Base-by-base conservation (phyloP, 768 basidiomycete genomes). In the Collybiopsis luxurians region DNA sequence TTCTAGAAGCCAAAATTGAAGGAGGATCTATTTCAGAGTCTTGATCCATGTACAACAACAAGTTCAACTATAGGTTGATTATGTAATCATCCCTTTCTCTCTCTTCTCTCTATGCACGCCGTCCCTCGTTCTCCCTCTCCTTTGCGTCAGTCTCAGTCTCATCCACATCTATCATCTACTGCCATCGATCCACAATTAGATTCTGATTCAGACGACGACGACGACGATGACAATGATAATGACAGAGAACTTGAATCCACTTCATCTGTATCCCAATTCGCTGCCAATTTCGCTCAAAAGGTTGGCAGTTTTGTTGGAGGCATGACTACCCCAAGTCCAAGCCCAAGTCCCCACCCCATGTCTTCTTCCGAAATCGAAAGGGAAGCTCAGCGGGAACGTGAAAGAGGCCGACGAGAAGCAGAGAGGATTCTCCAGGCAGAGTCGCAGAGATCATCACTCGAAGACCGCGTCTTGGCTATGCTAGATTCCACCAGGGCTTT, bases 401-500 rank as follows among this genome's bases (percentile, higher is more conserved):
- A 92, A 61, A 73, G 77, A 42, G 88, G 86, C 61, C 74, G 92
- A 57, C 76, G 83, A 38, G 90, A 92, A 66, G 91, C 91, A 1
- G 91, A 93, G 67, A 78, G 76, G 1, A 93, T 93, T 60, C 71
- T 57, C 27, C 85, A 78, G 0, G 77, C 71, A 53, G 92, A 93
- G 68, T 85, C 89, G 0, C 86, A 90, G 60, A 74, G 89, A 19
- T 80, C 79, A 58, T 70, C 77, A 24, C 76, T 90, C 27, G 92
- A 94, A 64, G 87, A 91, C 59, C 82, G 86, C 57, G 83, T 92
- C 19, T 67, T 90, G 21, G 84, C 85, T n/a, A 85, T 91, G 88
- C 78, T 90, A 72, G 79, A 82, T 50, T 74, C 60, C 45, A 70
- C 76, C 12, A 75, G 71, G 53, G 68, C 77, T 7, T 66, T 81